Percentiles rank a stretch among this genome's conserved stretches.
Evolutionary conservation across 2,329 filamentous ascomycete genomes (phyloP).

Genomic region (Colletotrichum shisoi): DNA sequence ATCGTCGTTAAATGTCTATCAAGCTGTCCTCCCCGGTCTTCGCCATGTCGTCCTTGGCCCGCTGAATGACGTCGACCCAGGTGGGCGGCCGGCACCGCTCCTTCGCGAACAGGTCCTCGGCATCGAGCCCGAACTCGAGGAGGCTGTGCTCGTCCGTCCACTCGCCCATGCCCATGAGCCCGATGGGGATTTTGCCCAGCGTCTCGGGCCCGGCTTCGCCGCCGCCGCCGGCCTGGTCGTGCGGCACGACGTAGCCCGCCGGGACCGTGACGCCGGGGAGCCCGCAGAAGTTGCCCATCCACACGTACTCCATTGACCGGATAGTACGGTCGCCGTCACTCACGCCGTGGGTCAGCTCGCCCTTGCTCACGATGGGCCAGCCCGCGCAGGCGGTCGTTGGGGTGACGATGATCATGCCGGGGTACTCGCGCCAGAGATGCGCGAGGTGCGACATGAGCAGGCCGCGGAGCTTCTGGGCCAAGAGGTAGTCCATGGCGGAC

Average conservation of each 20-base stretch:
- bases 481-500: slow-evolving; percentile 70
- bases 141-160: slow-evolving; percentile 62
- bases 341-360: slow-evolving; percentile 53
- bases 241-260: slow-evolving; percentile 55
- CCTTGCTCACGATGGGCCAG: slow-evolving; percentile 51
- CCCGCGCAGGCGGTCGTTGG: slow-evolving; percentile 67
- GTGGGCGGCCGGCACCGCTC: slow-evolving; percentile 48
- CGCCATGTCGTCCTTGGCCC: slow-evolving; percentile 44
- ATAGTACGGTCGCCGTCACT: slow-evolving; percentile 58
- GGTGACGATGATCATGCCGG: slow-evolving; percentile 74
- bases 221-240: slow-evolving; percentile 45
- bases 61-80: slow-evolving; percentile 58
- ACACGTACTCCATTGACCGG: slow-evolving; percentile 59
- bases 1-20: slow-evolving; percentile 35
- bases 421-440: slow-evolving; percentile 69
- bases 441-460: slow-evolving; percentile 76
- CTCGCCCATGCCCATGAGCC: slow-evolving; percentile 64
- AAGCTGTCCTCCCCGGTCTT: slow-evolving; percentile 33
- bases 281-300: slow-evolving; percentile 62
- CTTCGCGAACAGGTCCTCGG: slow-evolving; percentile 52
- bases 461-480: slow-evolving; percentile 73
- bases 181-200: slow-evolving; percentile 57
- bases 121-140: slow-evolving; percentile 58
- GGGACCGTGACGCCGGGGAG: slow-evolving; percentile 57
- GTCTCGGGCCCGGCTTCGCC: slow-evolving; percentile 47